Base-by-base conservation (phyloP, 345 rosid genomes). In the Boechera retrofracta region DNA sequence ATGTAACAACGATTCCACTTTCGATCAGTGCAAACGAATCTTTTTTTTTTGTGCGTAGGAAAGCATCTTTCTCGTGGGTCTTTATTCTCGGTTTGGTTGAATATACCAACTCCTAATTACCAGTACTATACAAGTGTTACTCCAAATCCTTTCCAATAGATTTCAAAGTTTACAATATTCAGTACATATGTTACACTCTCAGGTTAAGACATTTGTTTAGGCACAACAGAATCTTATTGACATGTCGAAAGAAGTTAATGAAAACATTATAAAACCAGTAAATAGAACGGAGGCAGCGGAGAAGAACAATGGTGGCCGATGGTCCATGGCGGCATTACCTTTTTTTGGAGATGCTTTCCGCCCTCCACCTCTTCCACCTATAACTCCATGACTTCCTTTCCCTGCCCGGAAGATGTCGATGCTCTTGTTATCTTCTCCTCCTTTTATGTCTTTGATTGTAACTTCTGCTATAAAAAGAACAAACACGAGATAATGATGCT, bases 341-440 rank as follows among this genome's bases (percentile, higher is more conserved):
- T 79, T 77, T 0, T 64, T 79, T 1, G 78, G 82, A 67, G 44
- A 0, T 78, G 70, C 44, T 73, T 73, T 79, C 36, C 78, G 74
- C 24, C 82, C 82, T 32, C 77, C 64, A 9, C 78, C 74, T 67
- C 24, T 55, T 35, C 66, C 78, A 13, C 71, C 71, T 67, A 35
- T 5, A 52, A 78, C 73, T 67, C 65, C 74, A 56, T 26, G 82
- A 28, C 13, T 10, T 66, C 77, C 81, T 67, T 12, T 67, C 26
- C 65, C 66, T 44, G 69, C 38, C 24, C 47, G 52, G 70, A 67
- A 72, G 7, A 73, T 35, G 61, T 72, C 2, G 6, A 67, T 61
- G 59, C 70, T 61, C 18, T 67, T 60, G 10, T 73, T 74, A 52
- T 60, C 78, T 53, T 59, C 18, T 28, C 9, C 47, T 55, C 67